A percentile compares a stretch with the other conserved stretches of the same genome.
phyloP scores from a whole-genome alignment of 208 protist genomes.

The Trypanosoma boissoni region DNA sequence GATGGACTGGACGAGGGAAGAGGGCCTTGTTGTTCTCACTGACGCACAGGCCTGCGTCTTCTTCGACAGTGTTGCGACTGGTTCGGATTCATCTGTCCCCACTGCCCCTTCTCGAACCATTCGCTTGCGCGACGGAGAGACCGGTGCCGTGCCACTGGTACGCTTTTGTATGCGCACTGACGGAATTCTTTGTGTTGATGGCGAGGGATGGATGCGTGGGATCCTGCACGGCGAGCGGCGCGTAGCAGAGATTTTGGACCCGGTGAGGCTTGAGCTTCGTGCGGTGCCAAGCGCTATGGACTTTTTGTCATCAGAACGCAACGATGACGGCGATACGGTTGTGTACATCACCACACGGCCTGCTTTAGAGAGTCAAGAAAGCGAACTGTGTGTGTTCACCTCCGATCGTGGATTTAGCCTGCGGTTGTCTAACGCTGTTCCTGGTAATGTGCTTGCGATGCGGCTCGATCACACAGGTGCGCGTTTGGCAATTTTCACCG shows the following conservation, averaged over 20 bases:
- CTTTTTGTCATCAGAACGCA: slow-evolving; percentile 18
- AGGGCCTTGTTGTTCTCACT: slow-evolving; percentile 35
- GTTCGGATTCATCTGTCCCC: no score
- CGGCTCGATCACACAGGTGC: slow-evolving; percentile 9
- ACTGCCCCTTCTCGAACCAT: neutral
- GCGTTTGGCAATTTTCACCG: slow-evolving; percentile 6
- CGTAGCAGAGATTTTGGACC: slow-evolving; percentile 5
- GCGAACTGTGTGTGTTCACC: slow-evolving; percentile 5
- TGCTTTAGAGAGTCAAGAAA: neutral
- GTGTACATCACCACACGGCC: slow-evolving; percentile 14
- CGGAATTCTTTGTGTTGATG: slow-evolving; percentile 15
- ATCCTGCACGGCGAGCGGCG: slow-evolving; percentile 16
- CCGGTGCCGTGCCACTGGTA: neutral
- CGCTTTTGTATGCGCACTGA: slow-evolving; percentile 11
- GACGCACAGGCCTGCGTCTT: slow-evolving; percentile 22
- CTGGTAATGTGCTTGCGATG: slow-evolving; percentile 5
- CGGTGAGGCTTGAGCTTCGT: neutral
- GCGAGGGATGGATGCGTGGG: slow-evolving; percentile 2
- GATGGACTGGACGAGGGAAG: slow-evolving; percentile 42
- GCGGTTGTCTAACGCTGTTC: neutral
- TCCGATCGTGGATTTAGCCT: neutral
- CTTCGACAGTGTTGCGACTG: slow-evolving; percentile 19
- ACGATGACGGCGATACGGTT: slow-evolving; percentile 20
- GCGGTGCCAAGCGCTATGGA: slow-evolving; percentile 13
- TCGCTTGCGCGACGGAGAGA: neutral